Evolutionary conservation across 768 basidiomycete genomes (phyloP), one percentile per base, ranked within the genome.

Genomic region (Lanmaoa pseudosensibilis): DNA sequence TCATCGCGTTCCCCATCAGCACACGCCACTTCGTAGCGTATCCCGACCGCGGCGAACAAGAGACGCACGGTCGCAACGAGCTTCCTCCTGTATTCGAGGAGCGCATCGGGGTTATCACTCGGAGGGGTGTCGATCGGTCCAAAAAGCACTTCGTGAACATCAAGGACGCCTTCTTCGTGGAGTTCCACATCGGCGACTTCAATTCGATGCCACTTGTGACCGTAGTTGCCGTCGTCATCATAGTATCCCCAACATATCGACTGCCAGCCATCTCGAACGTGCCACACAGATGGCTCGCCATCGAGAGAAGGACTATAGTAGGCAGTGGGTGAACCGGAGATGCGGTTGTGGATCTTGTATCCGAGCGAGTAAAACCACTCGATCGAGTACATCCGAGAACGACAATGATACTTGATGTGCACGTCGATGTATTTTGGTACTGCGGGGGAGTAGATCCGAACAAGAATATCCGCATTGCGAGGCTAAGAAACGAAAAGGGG

Each of bases 371-470:
- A 66, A 27, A 10, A 19, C 60, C 54, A 58, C 30, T 66, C 46
- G 38, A 58, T 34, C 12, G 2, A 3, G 32, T 16, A 37, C 13
- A 8, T 13, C n/a, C 54, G 19, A n/a, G 46, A 4, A 19, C 48
- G 62, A 37, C 43, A 49, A 19, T 57, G 25, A 36, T 63, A 60
- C 37, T 54, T 54, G 38, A 65, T n/a, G 18, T 61, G 63, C 13
- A 61, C 55, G 19, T 61, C 63, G 36, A 64, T 52, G 46, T 54
- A 64, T 27, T 49, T 53, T 5, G 64, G 57, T 16, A 55, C 30
- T 3, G 57, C 37, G 0, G 45, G 56, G 1, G 59, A 65, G 38
- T 54, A 54, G 38, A 61, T 48, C 27, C 52, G 51, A 21, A 46
- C 45, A 4, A 27, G n/a, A 0, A 32, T 41, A 11, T 60, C 56